A percentile compares a stretch with the other conserved stretches of the same genome.
Evolutionary conservation across 208 protist species (phyloP).

Genomic region (Leptomonas seymouri): DNA sequence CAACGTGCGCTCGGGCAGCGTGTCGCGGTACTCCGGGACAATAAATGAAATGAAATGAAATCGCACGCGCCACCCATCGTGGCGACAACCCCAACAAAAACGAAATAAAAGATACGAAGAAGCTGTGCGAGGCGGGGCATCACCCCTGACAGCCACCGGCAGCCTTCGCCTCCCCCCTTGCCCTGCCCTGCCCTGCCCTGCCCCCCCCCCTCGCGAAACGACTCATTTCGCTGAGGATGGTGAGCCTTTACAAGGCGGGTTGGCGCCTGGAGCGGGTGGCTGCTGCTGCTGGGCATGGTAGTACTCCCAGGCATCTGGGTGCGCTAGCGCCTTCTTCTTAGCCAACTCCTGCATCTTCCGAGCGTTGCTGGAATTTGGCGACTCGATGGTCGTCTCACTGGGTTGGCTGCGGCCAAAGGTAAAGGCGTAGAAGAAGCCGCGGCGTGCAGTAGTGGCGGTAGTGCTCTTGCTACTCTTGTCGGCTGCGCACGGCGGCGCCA

Average conservation of each 20-base stretch:
- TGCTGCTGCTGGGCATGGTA: conserved; percentile 4
- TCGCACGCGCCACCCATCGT: too few species aligned
- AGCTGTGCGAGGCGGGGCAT: too few species aligned
- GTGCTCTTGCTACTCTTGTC: neutral
- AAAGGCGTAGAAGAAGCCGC: conserved; percentile 24
- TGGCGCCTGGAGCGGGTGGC: neutral
- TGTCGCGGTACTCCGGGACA: too few species aligned
- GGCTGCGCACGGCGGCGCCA: neutral
- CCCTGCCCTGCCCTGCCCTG: too few species aligned
- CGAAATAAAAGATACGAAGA: too few species aligned
- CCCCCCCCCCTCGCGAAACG: neutral
- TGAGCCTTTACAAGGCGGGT: neutral
- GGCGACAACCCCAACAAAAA: too few species aligned
- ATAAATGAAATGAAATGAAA: too few species aligned
- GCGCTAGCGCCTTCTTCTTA: conserved; percentile 21
- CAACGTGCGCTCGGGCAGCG: too few species aligned
- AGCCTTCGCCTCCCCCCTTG: too few species aligned
- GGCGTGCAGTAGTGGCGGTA: neutral
- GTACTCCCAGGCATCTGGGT: conserved; percentile 32
- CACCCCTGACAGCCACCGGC: too few species aligned
- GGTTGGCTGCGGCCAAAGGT: conserved; percentile 12
- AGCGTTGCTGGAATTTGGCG: neutral
- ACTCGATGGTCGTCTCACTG: neutral
- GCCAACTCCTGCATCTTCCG: conserved; percentile 9
- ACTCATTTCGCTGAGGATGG: neutral